Conservation (phyloP, 179 eudicot genomes). For the Silene vulgaris region DNA sequence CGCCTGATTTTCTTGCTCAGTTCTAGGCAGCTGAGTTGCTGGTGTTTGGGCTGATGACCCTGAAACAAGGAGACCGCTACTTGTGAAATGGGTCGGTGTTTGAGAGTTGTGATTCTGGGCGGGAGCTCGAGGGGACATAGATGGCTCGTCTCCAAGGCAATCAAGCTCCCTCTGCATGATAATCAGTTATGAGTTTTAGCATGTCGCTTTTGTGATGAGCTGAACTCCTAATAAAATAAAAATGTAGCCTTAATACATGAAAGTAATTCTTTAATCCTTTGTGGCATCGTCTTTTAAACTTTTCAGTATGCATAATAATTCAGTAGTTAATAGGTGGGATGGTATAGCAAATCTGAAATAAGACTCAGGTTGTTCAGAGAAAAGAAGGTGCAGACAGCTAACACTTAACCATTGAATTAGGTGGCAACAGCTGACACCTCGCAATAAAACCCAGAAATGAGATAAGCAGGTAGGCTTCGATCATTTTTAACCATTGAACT, state of each 20-base stretch:
- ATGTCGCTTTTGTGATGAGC: not conserved
- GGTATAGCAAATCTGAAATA: not conserved
- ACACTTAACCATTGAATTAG: not conserved
- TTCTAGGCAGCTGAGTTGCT: conserved; percentile 23
- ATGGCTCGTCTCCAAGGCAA: conserved; percentile 49
- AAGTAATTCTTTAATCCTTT: too few species aligned
- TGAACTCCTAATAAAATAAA: not conserved
- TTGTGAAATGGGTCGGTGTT: conserved; percentile 22
- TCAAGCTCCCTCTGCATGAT: conserved; percentile 64
- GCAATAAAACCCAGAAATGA: too few species aligned
- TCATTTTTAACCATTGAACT: not conserved
- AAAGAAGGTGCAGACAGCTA: not conserved
- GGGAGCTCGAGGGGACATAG: conserved; percentile 64
- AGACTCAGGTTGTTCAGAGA: not conserved
- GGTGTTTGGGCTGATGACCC: conserved; percentile 28
- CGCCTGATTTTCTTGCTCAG: conserved; percentile 56
- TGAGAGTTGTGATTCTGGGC: conserved; percentile 40
- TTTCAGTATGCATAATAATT: not conserved
- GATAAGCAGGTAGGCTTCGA: not conserved
- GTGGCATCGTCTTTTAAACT: not conserved
- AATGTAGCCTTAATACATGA: too few species aligned
- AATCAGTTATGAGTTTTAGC: conserved; percentile 14
- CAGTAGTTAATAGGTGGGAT: not conserved
- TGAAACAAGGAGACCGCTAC: conserved; percentile 27
- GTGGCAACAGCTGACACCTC: not conserved